Conservation (phyloP, 2,329 filamentous ascomycete genomes). For the Phyllosticta citriasiana region DNA sequence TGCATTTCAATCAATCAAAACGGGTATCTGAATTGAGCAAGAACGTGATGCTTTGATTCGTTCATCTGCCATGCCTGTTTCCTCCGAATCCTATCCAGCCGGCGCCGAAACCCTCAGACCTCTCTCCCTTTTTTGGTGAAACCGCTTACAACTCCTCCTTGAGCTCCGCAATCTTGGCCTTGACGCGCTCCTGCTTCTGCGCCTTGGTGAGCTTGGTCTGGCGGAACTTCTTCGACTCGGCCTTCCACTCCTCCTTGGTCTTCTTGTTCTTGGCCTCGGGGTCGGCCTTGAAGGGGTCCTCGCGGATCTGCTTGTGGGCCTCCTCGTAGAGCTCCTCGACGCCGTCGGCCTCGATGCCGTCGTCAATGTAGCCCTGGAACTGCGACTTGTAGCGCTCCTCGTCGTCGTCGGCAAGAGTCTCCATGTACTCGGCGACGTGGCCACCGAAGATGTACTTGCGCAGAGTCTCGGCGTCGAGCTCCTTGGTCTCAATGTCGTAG, state of each 20-base stretch:
- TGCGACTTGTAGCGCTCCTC: slow-evolving; percentile 99
- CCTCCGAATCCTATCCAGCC: slow-evolving; percentile 8
- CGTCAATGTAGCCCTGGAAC: slow-evolving; percentile 96
- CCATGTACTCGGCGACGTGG: slow-evolving; percentile 99
- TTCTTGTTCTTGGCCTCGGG: slow-evolving; percentile 71
- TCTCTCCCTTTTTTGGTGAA: slow-evolving; percentile 1
- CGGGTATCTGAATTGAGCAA: slow-evolving; percentile 9
- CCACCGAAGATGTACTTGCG: slow-evolving; percentile 99
- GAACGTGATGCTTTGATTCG: slow-evolving; percentile 10
- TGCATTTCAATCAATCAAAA: slow-evolving; percentile 8
- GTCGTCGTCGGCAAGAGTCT: slow-evolving; percentile 97
- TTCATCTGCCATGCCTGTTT: slow-evolving; percentile 8
- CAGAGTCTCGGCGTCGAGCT: slow-evolving; percentile 92
- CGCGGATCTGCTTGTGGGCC: slow-evolving; percentile 92
- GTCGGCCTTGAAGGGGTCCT: slow-evolving; percentile 94
- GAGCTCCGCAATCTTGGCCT: slow-evolving; percentile 84
- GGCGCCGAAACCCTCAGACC: slow-evolving; percentile 6
- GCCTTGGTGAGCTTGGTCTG: slow-evolving; percentile 68
- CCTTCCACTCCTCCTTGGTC: slow-evolving; percentile 95
- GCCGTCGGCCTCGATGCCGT: slow-evolving; percentile 90
- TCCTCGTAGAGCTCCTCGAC: slow-evolving; percentile 94
- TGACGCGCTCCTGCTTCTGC: slow-evolving; percentile 72
- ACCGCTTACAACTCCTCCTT: slow-evolving; percentile 29
- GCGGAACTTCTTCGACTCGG: slow-evolving; percentile 85
- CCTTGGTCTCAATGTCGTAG: slow-evolving; percentile 93